Percentiles rank a stretch among this genome's conserved stretches.
These are phyloP conservation scores for Vachellia pachyceras DNA, from an alignment of 306 rosid species.

Conservation along the genomic window DNA sequence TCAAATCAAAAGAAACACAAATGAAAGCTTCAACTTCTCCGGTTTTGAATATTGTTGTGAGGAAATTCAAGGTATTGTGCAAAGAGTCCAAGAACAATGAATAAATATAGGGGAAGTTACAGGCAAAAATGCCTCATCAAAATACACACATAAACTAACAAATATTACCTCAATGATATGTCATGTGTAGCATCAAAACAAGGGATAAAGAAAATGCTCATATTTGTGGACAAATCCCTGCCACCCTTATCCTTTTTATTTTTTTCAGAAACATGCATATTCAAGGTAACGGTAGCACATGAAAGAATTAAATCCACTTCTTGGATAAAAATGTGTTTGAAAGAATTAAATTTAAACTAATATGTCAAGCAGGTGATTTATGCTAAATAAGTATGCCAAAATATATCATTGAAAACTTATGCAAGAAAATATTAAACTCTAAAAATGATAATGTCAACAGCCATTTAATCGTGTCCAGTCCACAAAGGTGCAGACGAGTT, in stretches of 20 bases:
- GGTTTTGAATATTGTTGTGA: background rate
- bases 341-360: background rate
- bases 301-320: background rate
- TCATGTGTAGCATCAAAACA: background rate
- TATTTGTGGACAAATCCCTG: background rate
- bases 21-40: background rate
- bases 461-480: background rate
- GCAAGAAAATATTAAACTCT: background rate
- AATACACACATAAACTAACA: background rate
- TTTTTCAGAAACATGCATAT: background rate
- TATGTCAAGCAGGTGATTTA: background rate
- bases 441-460: background rate
- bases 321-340: background rate
- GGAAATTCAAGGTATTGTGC: background rate
- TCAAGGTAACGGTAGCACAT: background rate
- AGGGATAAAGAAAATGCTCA: background rate
- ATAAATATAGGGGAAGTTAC: background rate
- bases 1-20: background rate
- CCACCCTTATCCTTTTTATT: background rate
- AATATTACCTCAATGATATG: background rate
- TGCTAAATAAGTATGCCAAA: background rate
- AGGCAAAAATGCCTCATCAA: background rate
- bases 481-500: slow-evolving; percentile 5
- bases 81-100: background rate
- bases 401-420: background rate